phyloP scores from a whole-genome alignment of 164 flowering plant species.

The Aristolochia contorta region DNA sequence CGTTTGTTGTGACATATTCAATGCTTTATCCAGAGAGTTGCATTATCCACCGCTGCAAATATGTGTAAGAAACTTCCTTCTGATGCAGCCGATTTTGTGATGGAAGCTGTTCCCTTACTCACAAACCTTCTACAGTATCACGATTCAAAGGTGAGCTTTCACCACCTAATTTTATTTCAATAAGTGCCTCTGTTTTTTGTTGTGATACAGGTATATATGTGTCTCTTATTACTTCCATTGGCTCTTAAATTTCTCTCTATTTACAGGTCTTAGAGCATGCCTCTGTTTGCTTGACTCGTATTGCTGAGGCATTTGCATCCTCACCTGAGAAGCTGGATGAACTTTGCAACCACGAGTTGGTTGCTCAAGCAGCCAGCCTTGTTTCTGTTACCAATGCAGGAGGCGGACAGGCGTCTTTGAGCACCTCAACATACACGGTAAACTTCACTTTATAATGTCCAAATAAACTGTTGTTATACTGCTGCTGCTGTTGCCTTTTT shows the following conservation, averaged over 20 bases:
- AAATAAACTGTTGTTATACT: not conserved
- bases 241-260: not conserved
- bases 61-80: conserved; percentile 99
- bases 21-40: conserved; percentile 59
- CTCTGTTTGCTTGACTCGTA: conserved; percentile 90
- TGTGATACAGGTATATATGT: not conserved
- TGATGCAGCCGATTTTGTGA: conserved; percentile 98
- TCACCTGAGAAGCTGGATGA: conserved; percentile 88
- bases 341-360: conserved; percentile 90
- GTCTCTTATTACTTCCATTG: not conserved
- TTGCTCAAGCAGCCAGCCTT: conserved; percentile 83
- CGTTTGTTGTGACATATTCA: no score
- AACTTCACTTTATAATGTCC: not conserved
- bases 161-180: not conserved
- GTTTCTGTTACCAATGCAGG: conserved; percentile 81
- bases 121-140: conserved; percentile 95
- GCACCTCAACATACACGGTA: conserved; percentile 93
- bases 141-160: conserved; percentile 65
- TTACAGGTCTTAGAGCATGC: conserved; percentile 92
- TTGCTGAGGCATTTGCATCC: conserved; percentile 91
- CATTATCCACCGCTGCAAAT: conserved; percentile 96
- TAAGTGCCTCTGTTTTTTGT: not conserved
- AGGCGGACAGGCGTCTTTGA: conserved; percentile 92
- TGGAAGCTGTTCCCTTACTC: conserved; percentile 95
- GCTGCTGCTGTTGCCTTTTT: conserved; percentile 13